Evolutionary conservation across 2,329 filamentous ascomycete species (phyloP), one percentile per base, ranked within the genome.

Genomic region (Xylaria digitata): DNA sequence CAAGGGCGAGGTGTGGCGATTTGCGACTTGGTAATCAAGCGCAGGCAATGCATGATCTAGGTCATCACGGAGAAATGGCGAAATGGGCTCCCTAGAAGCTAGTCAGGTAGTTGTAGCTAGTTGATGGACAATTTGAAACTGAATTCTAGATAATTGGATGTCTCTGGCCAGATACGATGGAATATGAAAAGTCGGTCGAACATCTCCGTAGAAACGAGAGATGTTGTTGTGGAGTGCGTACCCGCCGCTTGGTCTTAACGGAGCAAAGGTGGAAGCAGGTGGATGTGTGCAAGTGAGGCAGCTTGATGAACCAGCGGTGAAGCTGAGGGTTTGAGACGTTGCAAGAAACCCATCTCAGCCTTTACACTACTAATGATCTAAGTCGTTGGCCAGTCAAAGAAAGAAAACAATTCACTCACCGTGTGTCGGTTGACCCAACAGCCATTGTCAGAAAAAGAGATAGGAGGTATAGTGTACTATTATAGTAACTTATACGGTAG

Each of bases 181-280:
- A 30, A 55, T 45, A 54, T 52, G 68, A 71, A 73, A 71, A 71
- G 69, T 72, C 72, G 70, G 70, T 73, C 73, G 72, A 63, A 62
- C 46, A 61, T 71, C 70, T 71, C 61, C 66, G 55, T 63, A 61
- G 67, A 66, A 70, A 66, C 67, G 58, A 37, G 61, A 56, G 52
- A 56, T 61, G 58, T 67, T 67, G 67, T 62, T 62, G 63, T 66
- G 67, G 62, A 68, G 59, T 63, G 63, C n/a, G 62, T 68, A 46
- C 55, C 69, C 69, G 69, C 69, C 49, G 45, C 53, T 56, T 45
- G 52, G 40, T 62, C 61, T 65, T 26, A 53, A 63, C 67, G 54
- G 46, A 68, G 59, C 56, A 54, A 65, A 62, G 64, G 54, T 70
- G 61, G 63, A 65, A 63, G 65, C 55, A 13, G 62, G 57, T 32